Evolutionary conservation across 805 yeast genomes (phyloP).

Genomic region (Nakazawaea ishiwadae): DNA sequence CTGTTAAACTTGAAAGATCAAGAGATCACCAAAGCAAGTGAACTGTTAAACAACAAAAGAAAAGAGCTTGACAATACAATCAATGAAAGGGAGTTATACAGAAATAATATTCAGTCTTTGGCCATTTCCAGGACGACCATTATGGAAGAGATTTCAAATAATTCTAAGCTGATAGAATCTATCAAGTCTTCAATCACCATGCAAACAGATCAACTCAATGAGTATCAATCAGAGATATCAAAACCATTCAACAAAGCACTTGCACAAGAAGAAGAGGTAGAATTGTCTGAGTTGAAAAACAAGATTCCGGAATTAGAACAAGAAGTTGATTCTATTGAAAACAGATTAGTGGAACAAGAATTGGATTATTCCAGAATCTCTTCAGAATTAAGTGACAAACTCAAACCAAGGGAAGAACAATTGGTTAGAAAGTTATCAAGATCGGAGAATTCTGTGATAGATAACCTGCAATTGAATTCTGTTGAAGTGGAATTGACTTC

Average conservation of each 20-base stretch:
- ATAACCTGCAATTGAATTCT: slow-evolving; percentile 2
- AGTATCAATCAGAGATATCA: slow-evolving; percentile 43
- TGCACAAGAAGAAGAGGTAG: slow-evolving; percentile 41
- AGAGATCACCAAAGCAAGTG: slow-evolving; percentile 45
- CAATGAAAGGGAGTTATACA: slow-evolving; percentile 37
- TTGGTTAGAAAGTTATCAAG: slow-evolving; percentile 22
- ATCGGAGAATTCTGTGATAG: slow-evolving; percentile 16
- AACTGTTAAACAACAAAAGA: slow-evolving; percentile 31
- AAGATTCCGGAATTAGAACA: slow-evolving; percentile 34
- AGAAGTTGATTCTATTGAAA: slow-evolving; percentile 35
- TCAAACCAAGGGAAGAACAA: slow-evolving; percentile 47
- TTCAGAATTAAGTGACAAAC: slow-evolving; percentile 54
- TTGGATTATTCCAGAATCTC: slow-evolving; percentile 40
- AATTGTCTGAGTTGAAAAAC: slow-evolving; percentile 30
- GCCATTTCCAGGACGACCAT: slow-evolving; percentile 35
- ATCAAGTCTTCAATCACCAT: slow-evolving; percentile 29
- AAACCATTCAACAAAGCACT: slow-evolving; percentile 52
- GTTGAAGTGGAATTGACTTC: slow-evolving; percentile 18
- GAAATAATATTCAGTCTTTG: slow-evolving; percentile 36
- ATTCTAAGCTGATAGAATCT: slow-evolving; percentile 31
- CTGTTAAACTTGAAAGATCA: slow-evolving; percentile 43
- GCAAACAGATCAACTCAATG: slow-evolving; percentile 33
- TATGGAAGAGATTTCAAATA: slow-evolving; percentile 37
- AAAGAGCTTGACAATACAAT: slow-evolving; percentile 39
- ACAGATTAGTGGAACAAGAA: slow-evolving; percentile 38